These are phyloP conservation scores for Arthromyces matolae DNA, from an alignment of 768 basidiomycete species.

Conservation along the genomic window DNA sequence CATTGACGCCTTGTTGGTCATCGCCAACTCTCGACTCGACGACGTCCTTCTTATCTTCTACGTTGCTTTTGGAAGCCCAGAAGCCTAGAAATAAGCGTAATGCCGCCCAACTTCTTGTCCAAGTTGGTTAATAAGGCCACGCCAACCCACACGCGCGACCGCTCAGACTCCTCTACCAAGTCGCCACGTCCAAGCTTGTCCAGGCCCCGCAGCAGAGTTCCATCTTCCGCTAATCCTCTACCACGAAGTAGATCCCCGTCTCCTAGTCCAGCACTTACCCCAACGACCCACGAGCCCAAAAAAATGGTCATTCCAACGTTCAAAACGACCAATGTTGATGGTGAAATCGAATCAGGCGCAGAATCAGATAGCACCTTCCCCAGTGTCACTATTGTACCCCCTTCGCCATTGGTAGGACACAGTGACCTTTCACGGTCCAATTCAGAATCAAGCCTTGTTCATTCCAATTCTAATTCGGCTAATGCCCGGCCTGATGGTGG, in stretches of 20 bases:
- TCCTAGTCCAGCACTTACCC: slow-evolving; percentile 6
- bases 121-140: slow-evolving; percentile 34
- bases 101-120: slow-evolving; percentile 37
- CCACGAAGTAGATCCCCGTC: slow-evolving; percentile 6
- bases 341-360: slow-evolving; percentile 10
- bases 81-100: slow-evolving; percentile 13
- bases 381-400: slow-evolving; percentile 44
- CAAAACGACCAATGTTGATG: slow-evolving; percentile 20
- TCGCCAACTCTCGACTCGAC: no score
- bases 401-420: slow-evolving; percentile 34
- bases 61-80: neutral
- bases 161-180: slow-evolving; percentile 27
- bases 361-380: slow-evolving; percentile 34
- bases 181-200: slow-evolving; percentile 19
- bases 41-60: neutral
- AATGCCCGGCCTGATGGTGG: slow-evolving; percentile 15
- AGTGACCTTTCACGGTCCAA: slow-evolving; percentile 24
- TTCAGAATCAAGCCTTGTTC: slow-evolving; percentile 21
- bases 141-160: slow-evolving; percentile 25
- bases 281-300: slow-evolving; percentile 7
- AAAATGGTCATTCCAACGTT: slow-evolving; percentile 15
- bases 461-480: slow-evolving; percentile 9
- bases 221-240: slow-evolving; percentile 17
- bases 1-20: slow-evolving; percentile 2
- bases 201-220: slow-evolving; percentile 20